These are phyloP conservation scores for Aspergillus tanneri DNA, from an alignment of 2,329 filamentous ascomycete species.

Conservation along the genomic window DNA sequence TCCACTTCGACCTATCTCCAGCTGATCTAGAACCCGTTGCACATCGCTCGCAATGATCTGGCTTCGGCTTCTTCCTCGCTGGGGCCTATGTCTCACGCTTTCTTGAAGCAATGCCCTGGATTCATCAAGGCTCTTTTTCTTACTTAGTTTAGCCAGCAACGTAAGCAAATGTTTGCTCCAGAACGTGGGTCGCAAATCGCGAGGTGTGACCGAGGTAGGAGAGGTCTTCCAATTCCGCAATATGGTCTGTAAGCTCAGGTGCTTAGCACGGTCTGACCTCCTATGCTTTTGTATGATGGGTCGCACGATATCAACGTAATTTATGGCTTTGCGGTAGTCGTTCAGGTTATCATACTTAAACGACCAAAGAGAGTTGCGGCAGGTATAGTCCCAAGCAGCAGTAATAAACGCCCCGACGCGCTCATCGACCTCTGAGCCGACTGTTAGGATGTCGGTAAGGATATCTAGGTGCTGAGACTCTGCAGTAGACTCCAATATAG, in stretches of 20 bases:
- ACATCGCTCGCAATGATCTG: constrained; percentile 7
- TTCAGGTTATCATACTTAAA: constrained; percentile 1
- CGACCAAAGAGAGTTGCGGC: constrained; percentile 2
- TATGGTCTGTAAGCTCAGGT: neutral
- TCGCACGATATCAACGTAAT: neutral
- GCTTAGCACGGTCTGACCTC: constrained; percentile 4
- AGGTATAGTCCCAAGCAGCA: constrained; percentile 3
- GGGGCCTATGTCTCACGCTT: constrained; percentile 1
- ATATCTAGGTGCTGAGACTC: neutral
- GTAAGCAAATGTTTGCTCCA: constrained; percentile 9
- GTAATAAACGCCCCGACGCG: constrained; percentile 1
- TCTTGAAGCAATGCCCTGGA: neutral
- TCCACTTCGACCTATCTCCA: no score
- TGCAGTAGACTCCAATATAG: no score
- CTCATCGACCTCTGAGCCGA: neutral
- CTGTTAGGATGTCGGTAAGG: constrained; percentile 2
- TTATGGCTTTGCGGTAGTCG: constrained; percentile 2
- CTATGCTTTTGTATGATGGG: constrained; percentile 2
- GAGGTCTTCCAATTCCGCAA: neutral
- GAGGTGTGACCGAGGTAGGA: neutral
- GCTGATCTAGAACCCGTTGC: constrained; percentile 1
- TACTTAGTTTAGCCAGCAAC: constrained; percentile 1
- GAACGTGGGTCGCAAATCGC: neutral
- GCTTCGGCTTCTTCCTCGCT: neutral
- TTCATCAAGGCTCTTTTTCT: neutral